A percentile compares a stretch with the other conserved stretches of the same genome.
phyloP scores from a whole-genome alignment of 139 green algal species.

The Picochlorum sp. region DNA sequence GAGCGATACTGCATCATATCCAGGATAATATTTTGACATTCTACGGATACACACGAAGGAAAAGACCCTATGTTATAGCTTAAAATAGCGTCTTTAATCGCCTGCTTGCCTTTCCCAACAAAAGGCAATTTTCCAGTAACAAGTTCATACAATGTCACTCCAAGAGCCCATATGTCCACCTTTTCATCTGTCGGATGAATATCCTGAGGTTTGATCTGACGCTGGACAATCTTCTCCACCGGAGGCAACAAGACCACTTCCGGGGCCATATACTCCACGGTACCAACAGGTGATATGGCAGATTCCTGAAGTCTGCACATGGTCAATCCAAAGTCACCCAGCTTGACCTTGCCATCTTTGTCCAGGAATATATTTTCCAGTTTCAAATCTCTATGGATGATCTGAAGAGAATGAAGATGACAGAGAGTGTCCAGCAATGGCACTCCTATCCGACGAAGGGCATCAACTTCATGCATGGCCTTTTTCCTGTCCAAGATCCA shows the following conservation, averaged over 20 bases:
- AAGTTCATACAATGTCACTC: constrained; percentile 65
- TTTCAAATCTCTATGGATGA: constrained; percentile 75
- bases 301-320: constrained; percentile 56
- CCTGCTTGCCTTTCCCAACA: constrained; percentile 45
- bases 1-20: constrained; percentile 54
- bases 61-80: constrained; percentile 33
- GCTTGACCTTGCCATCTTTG: constrained; percentile 30
- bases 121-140: constrained; percentile 60
- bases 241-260: constrained; percentile 51
- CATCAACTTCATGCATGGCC: constrained; percentile 46
- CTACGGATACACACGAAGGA: constrained; percentile 25
- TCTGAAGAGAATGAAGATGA: constrained; percentile 41
- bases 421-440: constrained; percentile 43
- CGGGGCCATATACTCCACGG: constrained; percentile 71
- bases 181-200: constrained; percentile 50
- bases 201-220: constrained; percentile 27
- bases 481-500: constrained; percentile 45
- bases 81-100: constrained; percentile 47
- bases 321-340: constrained; percentile 62
- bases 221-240: constrained; percentile 45
- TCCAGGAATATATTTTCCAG: constrained; percentile 72
- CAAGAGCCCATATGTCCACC: constrained; percentile 68
- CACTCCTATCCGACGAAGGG: constrained; percentile 33
- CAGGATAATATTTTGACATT: constrained; percentile 41
- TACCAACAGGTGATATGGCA: constrained; percentile 63